Base-by-base conservation (phyloP, 345 rosid species). In the Populus deltoides region DNA sequence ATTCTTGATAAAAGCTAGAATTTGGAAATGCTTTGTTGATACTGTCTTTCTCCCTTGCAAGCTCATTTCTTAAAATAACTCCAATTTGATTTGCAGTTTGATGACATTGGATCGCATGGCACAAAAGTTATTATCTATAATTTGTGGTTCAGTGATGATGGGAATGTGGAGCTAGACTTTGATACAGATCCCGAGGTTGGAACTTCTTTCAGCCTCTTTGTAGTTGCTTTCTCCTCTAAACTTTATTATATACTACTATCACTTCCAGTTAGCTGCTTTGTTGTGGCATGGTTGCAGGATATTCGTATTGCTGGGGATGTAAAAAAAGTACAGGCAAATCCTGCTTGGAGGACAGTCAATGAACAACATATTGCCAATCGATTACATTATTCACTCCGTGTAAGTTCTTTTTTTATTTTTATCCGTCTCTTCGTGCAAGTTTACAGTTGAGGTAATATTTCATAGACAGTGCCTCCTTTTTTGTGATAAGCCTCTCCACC, bases 111-210 rank as follows among this genome's bases (percentile, higher is more conserved):
- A 59, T 33, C 85, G 16, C 97, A 89, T 88, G 99, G 99, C 70
- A 96, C 99, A 69, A 96, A 92, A 87, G 84, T 96, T 75, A 83
- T 93, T 18, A 80, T 96, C 78, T 96, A 93, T 85, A 96, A 96
- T 83, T 72, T 96, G 75, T 96, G 99, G 99, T 82, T 83, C 80
- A 88, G 74, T 80, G 87, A 91, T 39, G 92, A 87, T 57, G 92
- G 90, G 39, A 86, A 80, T 35, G 9, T 84, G 84, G 99, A 96
- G 85, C 85, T 96, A 61, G 98, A 96, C 88, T 93, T 96, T 47
- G 89, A 88, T 78, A 76, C 86, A 7, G 89, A 83, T 85, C 75
- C 89, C 71, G 83, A 84, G 97, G 99, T 96, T 81, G 69, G 79
- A 51, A n/a, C 47, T 70, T 41, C 15, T 79, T 31, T 71, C 33